Evolutionary conservation across 2,329 filamentous ascomycete species (phyloP).

Genomic region (Venturia oleaginea): DNA sequence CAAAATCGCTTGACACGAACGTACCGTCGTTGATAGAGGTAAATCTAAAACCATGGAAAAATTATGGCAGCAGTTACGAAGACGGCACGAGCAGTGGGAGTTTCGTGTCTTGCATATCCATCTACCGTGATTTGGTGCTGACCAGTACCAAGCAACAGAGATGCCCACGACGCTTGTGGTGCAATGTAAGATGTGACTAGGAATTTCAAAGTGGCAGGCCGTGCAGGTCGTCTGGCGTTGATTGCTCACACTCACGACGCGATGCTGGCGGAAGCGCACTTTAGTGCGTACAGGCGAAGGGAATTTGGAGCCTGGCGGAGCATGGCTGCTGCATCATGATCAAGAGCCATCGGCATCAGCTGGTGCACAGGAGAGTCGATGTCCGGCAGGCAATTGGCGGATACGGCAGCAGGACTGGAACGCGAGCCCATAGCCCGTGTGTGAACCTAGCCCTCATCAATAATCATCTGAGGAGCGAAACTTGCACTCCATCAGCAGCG

Average conservation of each 20-base stretch:
- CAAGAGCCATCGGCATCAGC: constrained; percentile 6
- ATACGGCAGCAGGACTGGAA: not conserved
- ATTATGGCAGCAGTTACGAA: not conserved
- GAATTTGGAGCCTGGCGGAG: constrained; percentile 7
- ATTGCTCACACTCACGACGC: constrained; percentile 4
- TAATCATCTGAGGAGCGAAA: constrained; percentile 8
- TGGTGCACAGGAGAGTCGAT: not conserved
- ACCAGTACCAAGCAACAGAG: not conserved
- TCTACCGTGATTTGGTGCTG: not conserved
- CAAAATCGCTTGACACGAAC: not conserved
- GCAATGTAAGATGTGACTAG: constrained; percentile 6
- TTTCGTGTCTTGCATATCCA: not conserved
- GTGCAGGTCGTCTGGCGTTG: constrained; percentile 6
- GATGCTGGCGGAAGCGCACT: constrained; percentile 1
- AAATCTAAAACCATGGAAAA: not conserved
- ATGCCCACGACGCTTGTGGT: constrained; percentile 4
- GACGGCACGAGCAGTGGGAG: not conserved
- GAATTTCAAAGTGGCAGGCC: not conserved
- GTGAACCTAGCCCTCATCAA: constrained; percentile 5
- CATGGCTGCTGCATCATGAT: constrained; percentile 8
- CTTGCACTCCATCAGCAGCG: not conserved
- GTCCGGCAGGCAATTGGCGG: not conserved
- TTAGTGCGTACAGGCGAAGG: constrained; percentile 6
- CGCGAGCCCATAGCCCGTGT: constrained; percentile 4
- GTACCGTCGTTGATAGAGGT: not conserved